phyloP scores from a whole-genome alignment of 2,329 filamentous ascomycete species.

The Colletotrichum nymphaeae region DNA sequence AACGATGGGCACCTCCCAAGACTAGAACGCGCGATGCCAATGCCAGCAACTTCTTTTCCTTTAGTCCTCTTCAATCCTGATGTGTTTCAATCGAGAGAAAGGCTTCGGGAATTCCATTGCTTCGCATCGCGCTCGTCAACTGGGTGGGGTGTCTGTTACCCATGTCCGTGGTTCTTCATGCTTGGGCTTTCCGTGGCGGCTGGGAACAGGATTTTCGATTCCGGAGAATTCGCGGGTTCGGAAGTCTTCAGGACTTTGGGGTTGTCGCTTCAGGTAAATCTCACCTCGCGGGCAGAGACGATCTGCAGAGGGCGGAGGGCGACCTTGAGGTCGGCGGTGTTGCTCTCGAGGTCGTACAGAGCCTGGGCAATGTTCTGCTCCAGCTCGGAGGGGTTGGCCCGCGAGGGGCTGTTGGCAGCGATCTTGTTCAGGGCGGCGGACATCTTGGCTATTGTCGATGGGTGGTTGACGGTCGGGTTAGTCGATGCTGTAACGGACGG shows the following conservation, averaged over 20 bases:
- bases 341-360: slow-evolving; percentile 99
- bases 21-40: not conserved
- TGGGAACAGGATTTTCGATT: slow-evolving; percentile 29
- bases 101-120: not conserved
- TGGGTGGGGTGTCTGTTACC: not conserved
- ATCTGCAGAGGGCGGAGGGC: slow-evolving; percentile 98
- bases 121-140: not conserved
- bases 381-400: slow-evolving; percentile 95
- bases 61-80: not conserved
- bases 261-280: slow-evolving; percentile 59
- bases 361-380: slow-evolving; percentile 97
- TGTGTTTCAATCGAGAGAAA: slow-evolving; percentile 27
- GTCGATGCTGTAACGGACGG: slow-evolving; percentile 35
- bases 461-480: slow-evolving; percentile 32
- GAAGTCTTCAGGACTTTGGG: not conserved
- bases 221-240: slow-evolving; percentile 11
- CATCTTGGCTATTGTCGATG: slow-evolving; percentile 65
- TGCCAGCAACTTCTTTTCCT: not conserved
- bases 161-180: no score
- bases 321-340: slow-evolving; percentile 97
- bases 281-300: slow-evolving; percentile 99
- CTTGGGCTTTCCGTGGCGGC: slow-evolving; percentile 16
- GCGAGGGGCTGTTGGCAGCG: slow-evolving; percentile 94
- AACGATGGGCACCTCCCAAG: not conserved
- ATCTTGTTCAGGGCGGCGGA: slow-evolving; percentile 94